phyloP scores from a whole-genome alignment of 2,329 filamentous ascomycete species.

The Hawksworthiomyces lignivorus region DNA sequence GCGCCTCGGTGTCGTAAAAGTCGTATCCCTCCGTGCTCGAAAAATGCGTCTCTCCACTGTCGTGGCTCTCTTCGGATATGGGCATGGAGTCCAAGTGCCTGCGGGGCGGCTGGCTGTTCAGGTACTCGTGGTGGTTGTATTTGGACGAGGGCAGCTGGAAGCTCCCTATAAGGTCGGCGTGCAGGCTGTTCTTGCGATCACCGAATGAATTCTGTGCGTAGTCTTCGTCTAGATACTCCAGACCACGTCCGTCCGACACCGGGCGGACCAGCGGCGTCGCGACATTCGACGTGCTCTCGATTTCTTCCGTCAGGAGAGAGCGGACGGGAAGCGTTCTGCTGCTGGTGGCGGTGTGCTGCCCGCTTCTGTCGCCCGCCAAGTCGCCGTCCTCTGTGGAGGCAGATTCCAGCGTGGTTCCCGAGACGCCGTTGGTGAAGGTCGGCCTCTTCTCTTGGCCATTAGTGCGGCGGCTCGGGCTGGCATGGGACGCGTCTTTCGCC shows the following conservation, averaged over 20 bases:
- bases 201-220: too few relatives aligned
- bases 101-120: constrained; percentile 22
- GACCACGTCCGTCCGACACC: constrained; percentile 17
- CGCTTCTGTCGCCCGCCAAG: background rate
- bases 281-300: constrained; percentile 56
- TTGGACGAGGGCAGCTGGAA: constrained; percentile 43
- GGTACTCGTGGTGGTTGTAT: constrained; percentile 30
- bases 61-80: constrained; percentile 43
- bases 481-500: too few relatives aligned
- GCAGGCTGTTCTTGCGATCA: constrained; percentile 22
- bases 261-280: constrained; percentile 52
- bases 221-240: background rate
- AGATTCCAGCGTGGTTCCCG: background rate
- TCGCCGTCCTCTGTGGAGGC: background rate
- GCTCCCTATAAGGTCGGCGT: constrained; percentile 37
- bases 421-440: too few relatives aligned
- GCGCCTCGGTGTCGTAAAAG: constrained; percentile 55
- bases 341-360: background rate
- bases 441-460: too few relatives aligned
- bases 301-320: constrained; percentile 46
- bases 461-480: too few relatives aligned
- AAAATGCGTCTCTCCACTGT: constrained; percentile 37
- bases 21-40: constrained; percentile 56
- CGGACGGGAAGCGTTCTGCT: constrained; percentile 21
- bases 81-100: constrained; percentile 43